Base-by-base conservation (phyloP, 2,329 filamentous ascomycete species). In the Ascochyta rabiei region DNA sequence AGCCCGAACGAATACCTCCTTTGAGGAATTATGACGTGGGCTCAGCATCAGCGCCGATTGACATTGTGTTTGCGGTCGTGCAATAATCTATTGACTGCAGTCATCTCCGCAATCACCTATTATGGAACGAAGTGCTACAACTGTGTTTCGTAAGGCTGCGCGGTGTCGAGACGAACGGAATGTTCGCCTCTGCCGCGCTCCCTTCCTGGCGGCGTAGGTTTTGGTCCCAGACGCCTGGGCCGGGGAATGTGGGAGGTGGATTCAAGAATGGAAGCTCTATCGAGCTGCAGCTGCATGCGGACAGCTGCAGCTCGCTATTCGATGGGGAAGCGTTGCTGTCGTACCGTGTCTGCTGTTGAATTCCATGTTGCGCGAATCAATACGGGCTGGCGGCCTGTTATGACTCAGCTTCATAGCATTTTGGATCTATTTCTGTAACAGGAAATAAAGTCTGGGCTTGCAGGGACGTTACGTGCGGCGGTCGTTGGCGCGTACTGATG, bases 171-270 rank as follows among this genome's bases (percentile, higher is more conserved):
- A 30, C 52, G 45, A 49, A 42, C 52, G 52, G 41, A 42, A 30
- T 38, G 35, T 50, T 49, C 38, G 37, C 18, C 38, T 39, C 19
- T 47, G 31, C 41, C 41, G 52, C 42, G 37, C 52, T 50, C 47
- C 41, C 40, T 49, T 48, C 31, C 30, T 41, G 40, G 39, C 35
- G 37, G 42, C 42, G 35, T n/a, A 35, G 13, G 40, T 41, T 39
- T 31, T 21, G 26, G 40, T 35, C 45, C 52, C 52, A 8, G 13
- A 21, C 18, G 15, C 41, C 52, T 49, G 52, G 52, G 40, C 46
- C 52, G 52, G 52, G 46, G 47, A 55, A 41, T 33, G 30, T 49
- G 52, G 46, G 46, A 49, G 45, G 52, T 45, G 52, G 52, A 31
- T 42, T 42, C 46, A 23, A 28, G 37, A 44, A 45, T 30, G 41